These are phyloP conservation scores for Trypanosoma platydactyli DNA, from an alignment of 208 protist genomes.

Conservation along the genomic window DNA sequence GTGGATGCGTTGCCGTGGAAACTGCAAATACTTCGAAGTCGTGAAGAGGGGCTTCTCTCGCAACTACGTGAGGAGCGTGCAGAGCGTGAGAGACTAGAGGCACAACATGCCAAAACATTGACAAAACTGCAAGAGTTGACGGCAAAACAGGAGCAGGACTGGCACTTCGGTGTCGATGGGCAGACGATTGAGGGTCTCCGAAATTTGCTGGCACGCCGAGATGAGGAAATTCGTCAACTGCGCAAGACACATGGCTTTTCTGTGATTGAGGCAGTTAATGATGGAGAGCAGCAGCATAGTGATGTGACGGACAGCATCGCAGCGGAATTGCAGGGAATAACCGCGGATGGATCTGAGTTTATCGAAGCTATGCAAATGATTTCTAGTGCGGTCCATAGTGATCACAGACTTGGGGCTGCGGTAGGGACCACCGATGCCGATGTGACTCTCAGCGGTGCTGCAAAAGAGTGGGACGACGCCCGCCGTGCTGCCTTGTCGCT, in stretches of 20 bases:
- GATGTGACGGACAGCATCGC: constrained; percentile 1
- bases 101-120: not conserved
- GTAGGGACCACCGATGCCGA: not conserved
- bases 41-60: constrained; percentile 3
- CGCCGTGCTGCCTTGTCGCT: not conserved
- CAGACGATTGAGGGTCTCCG: constrained; percentile 4
- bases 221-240: constrained; percentile 24
- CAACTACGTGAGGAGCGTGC: constrained; percentile 6
- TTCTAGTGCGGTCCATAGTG: not conserved
- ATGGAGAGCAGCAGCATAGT: not conserved
- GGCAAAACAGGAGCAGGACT: not conserved
- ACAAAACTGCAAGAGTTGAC: not conserved
- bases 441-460: not conserved
- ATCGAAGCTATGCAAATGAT: not conserved
- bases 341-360: constrained; percentile 2
- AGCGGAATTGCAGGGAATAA: not conserved
- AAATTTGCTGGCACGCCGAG: constrained; percentile 5
- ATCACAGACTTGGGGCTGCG: not conserved
- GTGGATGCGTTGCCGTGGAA: not conserved
- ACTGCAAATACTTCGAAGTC: constrained; percentile 8
- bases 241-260: not conserved
- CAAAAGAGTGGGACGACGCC: not conserved
- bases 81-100: not conserved
- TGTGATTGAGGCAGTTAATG: not conserved
- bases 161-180: constrained; percentile 4